phyloP scores from a whole-genome alignment of 345 rosid genomes.

The Brassica carinata region DNA sequence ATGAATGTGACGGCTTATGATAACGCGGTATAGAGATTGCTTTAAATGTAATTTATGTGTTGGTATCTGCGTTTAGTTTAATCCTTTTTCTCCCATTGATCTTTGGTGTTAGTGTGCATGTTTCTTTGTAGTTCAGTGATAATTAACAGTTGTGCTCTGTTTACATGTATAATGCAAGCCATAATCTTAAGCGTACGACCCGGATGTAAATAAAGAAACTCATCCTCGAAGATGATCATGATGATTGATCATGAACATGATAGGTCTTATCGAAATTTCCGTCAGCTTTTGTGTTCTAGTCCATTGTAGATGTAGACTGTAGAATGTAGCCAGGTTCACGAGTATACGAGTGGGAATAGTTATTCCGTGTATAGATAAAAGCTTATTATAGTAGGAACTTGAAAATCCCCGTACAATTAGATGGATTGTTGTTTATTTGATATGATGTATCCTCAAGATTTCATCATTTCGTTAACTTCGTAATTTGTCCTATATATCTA shows the following conservation, averaged over 20 bases:
- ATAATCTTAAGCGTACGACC: not conserved
- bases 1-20: no score
- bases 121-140: not conserved
- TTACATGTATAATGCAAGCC: not conserved
- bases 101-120: not conserved
- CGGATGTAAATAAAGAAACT: not conserved
- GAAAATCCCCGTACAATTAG: not conserved
- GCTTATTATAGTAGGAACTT: slow-evolving; percentile 25
- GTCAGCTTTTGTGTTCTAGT: slow-evolving; percentile 28
- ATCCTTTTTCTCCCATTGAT: not conserved
- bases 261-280: slow-evolving; percentile 12
- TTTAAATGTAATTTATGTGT: no score
- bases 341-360: slow-evolving; percentile 20
- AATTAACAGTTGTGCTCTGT: not conserved
- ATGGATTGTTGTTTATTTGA: slow-evolving; percentile 29
- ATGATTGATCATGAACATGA: slow-evolving; percentile 22
- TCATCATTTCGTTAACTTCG: slow-evolving; percentile 1
- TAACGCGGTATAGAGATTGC: no score
- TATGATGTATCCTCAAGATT: slow-evolving; percentile 30
- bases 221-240: not conserved
- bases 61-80: not conserved
- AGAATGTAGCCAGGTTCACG: slow-evolving; percentile 15
- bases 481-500: not conserved
- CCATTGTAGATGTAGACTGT: slow-evolving; percentile 22
- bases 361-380: slow-evolving; percentile 20